phyloP scores from a whole-genome alignment of 192 early-diverging fungal genomes.

The Backusella morwellensis region DNA sequence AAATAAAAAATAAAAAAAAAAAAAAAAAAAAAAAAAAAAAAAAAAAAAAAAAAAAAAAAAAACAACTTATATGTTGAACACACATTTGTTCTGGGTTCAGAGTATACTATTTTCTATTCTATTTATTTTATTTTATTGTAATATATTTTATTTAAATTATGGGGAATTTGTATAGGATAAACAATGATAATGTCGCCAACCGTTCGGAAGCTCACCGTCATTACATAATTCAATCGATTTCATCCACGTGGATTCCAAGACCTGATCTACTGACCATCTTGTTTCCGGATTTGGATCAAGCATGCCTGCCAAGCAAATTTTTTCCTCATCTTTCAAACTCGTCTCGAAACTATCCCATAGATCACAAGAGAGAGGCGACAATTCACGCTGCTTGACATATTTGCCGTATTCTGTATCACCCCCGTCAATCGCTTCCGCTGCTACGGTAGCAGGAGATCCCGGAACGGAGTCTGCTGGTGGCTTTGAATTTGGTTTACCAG shows the following conservation, averaged over 20 bases:
- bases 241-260: constrained; percentile 55
- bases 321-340: constrained; percentile 49
- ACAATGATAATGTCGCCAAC: constrained; percentile 19
- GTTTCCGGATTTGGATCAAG: constrained; percentile 75
- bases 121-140: neutral
- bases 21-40: too few species aligned
- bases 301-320: constrained; percentile 75
- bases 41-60: too few species aligned
- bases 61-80: neutral
- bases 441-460: constrained; percentile 56
- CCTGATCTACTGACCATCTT: constrained; percentile 66
- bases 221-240: constrained; percentile 35
- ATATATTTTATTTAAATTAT: neutral
- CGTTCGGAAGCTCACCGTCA: constrained; percentile 19
- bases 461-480: neutral
- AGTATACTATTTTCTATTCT: neutral
- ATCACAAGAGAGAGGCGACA: constrained; percentile 31
- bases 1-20: too few species aligned
- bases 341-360: constrained; percentile 59
- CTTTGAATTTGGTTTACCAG: neutral
- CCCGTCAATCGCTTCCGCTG: constrained; percentile 57
- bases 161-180: neutral
- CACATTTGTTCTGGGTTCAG: neutral
- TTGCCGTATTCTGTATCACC: constrained; percentile 61
- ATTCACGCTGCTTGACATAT: constrained; percentile 32